Base-by-base conservation (phyloP, 345 rosid species). In the Eucalyptus pauciflora region DNA sequence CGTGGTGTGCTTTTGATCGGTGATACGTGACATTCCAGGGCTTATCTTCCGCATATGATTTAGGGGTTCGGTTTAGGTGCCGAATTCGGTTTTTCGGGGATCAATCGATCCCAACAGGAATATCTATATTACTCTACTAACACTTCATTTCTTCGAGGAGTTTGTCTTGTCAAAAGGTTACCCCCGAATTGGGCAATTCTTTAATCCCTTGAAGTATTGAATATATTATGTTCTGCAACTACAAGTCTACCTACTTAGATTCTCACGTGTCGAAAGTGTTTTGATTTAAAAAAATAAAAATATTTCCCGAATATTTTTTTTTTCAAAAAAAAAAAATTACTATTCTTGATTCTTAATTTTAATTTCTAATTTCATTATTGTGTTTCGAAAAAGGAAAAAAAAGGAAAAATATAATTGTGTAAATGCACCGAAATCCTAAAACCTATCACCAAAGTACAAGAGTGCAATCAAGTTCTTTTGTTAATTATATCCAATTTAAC, bases 361-460 rank as follows among this genome's bases (percentile, higher is more conserved):
- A 14, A 64, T 64, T n/a, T 64, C 10, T 29, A 64, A 64, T 64
- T 64, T n/a, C 76, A 13, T 64, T 7, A 64, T n/a, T 5, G 4
- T 64, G 37, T n/a, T n/a, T 9, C 2, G 20, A 54, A 62, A 56
- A 56, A 27, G 2, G 1, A 13, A 62, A 16, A 50, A 50, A 51
- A 41, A 41, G 20, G 7, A 1, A 50, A 51, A 3, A 29, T 29
- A 54, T 62, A 62, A 7, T 15, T 29, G 8, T 11, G 0, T 62
- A 27, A 62, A 62, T 62, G 33, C 71, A 62, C 8, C 2, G 1
- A 1, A 64, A 2, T 29, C 37, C 14, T 64, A 64, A 13, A 64
- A 13, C 0, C 1, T 29, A 1, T 29, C 18, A 7, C 0, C 71
- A 62, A 62, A 62, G 71, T 29, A 0, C 17, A 29, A 29, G 33